A percentile compares a stretch with the other conserved stretches of the same genome.
phyloP scores from a whole-genome alignment of 208 protist genomes.

The Leishmania martiniquensis region DNA sequence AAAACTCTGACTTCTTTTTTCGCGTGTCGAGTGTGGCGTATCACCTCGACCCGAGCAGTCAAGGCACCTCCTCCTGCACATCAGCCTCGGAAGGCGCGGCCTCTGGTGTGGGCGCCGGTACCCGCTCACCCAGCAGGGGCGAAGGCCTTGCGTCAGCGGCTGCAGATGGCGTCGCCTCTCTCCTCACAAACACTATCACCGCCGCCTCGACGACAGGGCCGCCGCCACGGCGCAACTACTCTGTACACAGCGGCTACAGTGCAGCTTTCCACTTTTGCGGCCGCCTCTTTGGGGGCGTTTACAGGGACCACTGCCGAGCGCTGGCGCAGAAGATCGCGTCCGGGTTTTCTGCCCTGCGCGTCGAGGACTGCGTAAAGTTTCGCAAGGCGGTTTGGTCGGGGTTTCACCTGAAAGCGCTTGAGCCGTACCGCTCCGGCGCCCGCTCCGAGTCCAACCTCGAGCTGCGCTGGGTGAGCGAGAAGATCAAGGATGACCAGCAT shows the following conservation, averaged over 20 bases:
- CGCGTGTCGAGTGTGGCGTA: slow-evolving; percentile 39
- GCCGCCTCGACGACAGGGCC: neutral
- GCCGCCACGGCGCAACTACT: slow-evolving; percentile 25
- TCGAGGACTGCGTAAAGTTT: slow-evolving; percentile 40
- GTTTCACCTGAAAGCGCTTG: slow-evolving; percentile 32
- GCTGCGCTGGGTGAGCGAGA: slow-evolving; percentile 42
- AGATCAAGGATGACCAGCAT: slow-evolving; percentile 60
- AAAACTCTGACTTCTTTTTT: slow-evolving; percentile 44
- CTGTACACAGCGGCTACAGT: slow-evolving; percentile 35
- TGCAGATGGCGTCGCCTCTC: slow-evolving; percentile 20
- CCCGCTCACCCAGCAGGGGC: neutral
- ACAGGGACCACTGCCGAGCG: slow-evolving; percentile 25
- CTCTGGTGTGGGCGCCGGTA: neutral
- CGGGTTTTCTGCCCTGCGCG: slow-evolving; percentile 26
- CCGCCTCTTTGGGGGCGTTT: slow-evolving; percentile 30
- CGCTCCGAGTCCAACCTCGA: slow-evolving; percentile 47
- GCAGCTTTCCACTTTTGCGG: slow-evolving; percentile 39
- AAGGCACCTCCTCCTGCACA: neutral
- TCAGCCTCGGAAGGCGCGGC: neutral
- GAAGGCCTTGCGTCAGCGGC: slow-evolving; percentile 11
- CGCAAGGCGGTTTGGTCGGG: slow-evolving; percentile 31
- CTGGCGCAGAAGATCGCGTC: slow-evolving; percentile 28
- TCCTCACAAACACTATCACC: slow-evolving; percentile 21
- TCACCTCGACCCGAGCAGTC: slow-evolving; percentile 25
- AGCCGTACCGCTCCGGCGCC: slow-evolving; percentile 24